Base-by-base conservation (phyloP, 805 yeast species). In the Kodamaea restingae region DNA sequence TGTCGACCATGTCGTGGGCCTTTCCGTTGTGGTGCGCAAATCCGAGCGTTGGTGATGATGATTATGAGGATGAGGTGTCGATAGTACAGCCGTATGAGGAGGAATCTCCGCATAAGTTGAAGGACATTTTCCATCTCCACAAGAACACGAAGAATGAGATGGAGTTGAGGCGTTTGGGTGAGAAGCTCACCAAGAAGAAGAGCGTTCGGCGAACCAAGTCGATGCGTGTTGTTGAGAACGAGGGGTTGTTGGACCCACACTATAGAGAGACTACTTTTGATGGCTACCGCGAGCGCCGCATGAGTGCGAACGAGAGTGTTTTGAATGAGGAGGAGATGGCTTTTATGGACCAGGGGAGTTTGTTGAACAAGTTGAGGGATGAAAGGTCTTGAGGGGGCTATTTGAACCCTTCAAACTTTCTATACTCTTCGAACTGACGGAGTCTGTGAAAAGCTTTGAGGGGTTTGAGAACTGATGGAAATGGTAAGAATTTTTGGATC, bases 11-110 rank as follows among this genome's bases (percentile, higher is more conserved):
- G 12, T 44, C 62, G 6, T 67, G 73, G 72, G 52, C 48, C 4
- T 39, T 65, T 7, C 72, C 72, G 1, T 28, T 44, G 41, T 46
- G 84, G 84, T 79, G 81, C 60, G 73, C 76, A 6, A 70, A 75
- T 36, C 76, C 78, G 4, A 51, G 55, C 1, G 55, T 43, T 4
- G 55, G 51, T n/a, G 51, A 51, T 22, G 38, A 46, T 15, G 41
- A 44, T n/a, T 36, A 18, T 24, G 35, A 43, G 33, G 15, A 38
- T 14, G 35, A 36, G 17, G 18, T 20, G 15, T 29, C 28, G 12
- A 22, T 12, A 12, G 7, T 11, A 7, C 31, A 39, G 28, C 18
- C 21, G n/a, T 24, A 18, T 30, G 20, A 15, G n/a, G 37, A 18
- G 9, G 32, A 26, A 15, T n/a, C 24, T 2, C 38, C 32, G 33